These are phyloP conservation scores for Ceratobasidium papillatum DNA, from an alignment of 1,284 basidiomycete genomes.

Conservation along the genomic window DNA sequence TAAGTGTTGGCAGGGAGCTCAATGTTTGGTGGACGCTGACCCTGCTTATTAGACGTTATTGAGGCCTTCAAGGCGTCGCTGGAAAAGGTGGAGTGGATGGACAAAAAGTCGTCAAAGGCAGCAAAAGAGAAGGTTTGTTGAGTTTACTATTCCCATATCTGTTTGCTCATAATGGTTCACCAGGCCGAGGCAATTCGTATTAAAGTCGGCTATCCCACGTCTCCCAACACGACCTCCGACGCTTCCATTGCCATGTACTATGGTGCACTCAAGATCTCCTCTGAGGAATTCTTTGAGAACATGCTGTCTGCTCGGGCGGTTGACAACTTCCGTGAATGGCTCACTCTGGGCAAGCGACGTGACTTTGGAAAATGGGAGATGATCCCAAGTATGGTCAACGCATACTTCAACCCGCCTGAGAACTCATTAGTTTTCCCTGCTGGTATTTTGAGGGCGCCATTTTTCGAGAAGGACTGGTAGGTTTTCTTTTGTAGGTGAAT, in stretches of 20 bases:
- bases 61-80: constrained; percentile 85
- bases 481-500: constrained; percentile 43
- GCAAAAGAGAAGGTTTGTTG: constrained; percentile 80
- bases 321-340: constrained; percentile 57
- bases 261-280: constrained; percentile 67
- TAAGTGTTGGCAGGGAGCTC: constrained; percentile 49
- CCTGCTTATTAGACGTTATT: constrained; percentile 69
- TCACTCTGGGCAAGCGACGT: constrained; percentile 70
- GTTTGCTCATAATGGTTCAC: background rate
- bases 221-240: constrained; percentile 60
- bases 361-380: constrained; percentile 89
- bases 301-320: constrained; percentile 67
- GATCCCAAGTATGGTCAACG: constrained; percentile 82
- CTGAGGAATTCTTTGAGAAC: constrained; percentile 85
- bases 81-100: constrained; percentile 88
- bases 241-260: constrained; percentile 77
- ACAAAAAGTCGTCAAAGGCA: constrained; percentile 79
- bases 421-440: constrained; percentile 95
- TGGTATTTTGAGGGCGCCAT: constrained; percentile 91
- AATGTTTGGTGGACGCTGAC: background rate
- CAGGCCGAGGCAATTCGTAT: constrained; percentile 79
- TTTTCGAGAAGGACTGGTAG: constrained; percentile 87
- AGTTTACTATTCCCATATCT: background rate
- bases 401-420: constrained; percentile 80
- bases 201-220: constrained; percentile 90